These are phyloP conservation scores for Botrytis byssoidea DNA, from an alignment of 2,329 filamentous ascomycete species.

Conservation along the genomic window DNA sequence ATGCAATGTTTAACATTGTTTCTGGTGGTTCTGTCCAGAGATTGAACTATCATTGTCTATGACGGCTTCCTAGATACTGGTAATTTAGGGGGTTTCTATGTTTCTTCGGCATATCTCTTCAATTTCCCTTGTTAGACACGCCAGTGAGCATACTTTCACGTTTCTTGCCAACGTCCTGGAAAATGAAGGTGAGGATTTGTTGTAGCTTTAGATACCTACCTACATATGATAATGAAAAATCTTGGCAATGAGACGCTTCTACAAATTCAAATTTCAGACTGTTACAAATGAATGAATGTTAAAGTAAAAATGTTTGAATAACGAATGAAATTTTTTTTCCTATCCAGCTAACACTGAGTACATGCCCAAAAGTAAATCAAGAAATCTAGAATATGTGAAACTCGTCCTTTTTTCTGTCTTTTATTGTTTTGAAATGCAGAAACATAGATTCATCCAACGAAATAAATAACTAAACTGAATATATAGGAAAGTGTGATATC, in stretches of 20 bases:
- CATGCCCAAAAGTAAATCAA: background rate
- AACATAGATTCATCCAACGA: background rate
- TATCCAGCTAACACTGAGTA: background rate
- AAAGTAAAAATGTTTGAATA: background rate
- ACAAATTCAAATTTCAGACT: background rate
- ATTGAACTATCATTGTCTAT: too few species aligned
- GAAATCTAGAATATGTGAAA: background rate
- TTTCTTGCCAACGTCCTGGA: background rate
- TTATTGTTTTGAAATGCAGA: background rate
- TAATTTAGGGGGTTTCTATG: background rate
- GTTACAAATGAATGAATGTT: background rate
- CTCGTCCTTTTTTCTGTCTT: background rate
- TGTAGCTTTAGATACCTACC: background rate
- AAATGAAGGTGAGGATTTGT: background rate
- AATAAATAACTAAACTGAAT: background rate
- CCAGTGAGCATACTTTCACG: background rate
- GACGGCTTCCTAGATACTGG: background rate
- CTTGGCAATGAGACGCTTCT: fast-evolving
- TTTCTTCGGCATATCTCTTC: too few species aligned
- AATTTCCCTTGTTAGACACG: background rate
- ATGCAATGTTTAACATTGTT: fast-evolving
- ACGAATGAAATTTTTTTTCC: background rate
- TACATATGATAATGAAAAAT: background rate
- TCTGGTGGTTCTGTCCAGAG: background rate
- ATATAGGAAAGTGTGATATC: background rate